phyloP scores from a whole-genome alignment of 805 yeast genomes.

The Wickerhamomyces mucosus region DNA sequence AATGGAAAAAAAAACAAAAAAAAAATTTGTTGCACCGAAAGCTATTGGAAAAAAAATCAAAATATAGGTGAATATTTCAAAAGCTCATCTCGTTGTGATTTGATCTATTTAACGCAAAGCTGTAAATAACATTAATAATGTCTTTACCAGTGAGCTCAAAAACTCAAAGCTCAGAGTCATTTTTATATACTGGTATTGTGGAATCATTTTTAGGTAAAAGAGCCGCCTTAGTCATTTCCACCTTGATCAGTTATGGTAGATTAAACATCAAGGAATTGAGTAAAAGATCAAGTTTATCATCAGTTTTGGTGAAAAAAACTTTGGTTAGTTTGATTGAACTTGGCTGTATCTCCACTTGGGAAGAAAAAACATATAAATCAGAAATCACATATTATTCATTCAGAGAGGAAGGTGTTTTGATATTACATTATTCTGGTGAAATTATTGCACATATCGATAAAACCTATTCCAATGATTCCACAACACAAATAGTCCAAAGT shows the following conservation, averaged over 20 bases:
- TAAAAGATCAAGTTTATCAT: constrained; percentile 35
- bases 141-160: constrained; percentile 22
- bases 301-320: constrained; percentile 46
- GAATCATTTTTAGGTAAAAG: constrained; percentile 59
- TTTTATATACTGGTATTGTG: constrained; percentile 43
- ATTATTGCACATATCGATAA: constrained; percentile 46
- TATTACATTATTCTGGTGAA: constrained; percentile 69
- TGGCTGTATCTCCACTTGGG: constrained; percentile 63
- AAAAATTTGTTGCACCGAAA: too few species aligned
- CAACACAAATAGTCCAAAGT: constrained; percentile 58
- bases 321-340: constrained; percentile 74
- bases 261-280: constrained; percentile 46
- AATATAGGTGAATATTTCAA: too few species aligned
- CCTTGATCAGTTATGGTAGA: constrained; percentile 61
- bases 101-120: too few species aligned
- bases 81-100: too few species aligned
- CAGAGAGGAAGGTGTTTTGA: constrained; percentile 53
- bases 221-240: constrained; percentile 53
- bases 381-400: constrained; percentile 42
- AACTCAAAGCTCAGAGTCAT: constrained; percentile 55
- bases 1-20: too few species aligned
- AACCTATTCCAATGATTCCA: constrained; percentile 29
- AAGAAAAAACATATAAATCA: constrained; percentile 25
- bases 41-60: too few species aligned
- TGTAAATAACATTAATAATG: too few species aligned